Percentiles rank a stretch among this genome's conserved stretches.
phyloP scores from a whole-genome alignment of 306 rosid genomes.

The Acacia acuminata region DNA sequence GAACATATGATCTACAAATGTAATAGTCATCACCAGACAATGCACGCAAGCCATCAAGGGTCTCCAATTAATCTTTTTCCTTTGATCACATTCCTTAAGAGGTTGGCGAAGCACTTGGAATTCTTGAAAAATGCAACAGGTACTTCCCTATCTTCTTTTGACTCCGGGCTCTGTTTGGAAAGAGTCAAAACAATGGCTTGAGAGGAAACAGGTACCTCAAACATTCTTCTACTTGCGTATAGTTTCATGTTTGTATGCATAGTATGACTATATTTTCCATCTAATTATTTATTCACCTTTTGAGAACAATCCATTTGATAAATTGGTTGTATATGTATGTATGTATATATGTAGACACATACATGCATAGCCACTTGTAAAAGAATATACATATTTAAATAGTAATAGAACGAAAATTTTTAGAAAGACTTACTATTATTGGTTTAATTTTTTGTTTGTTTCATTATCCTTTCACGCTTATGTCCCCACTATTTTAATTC shows the following conservation, averaged over 20 bases:
- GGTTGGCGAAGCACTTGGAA: constrained; percentile 30
- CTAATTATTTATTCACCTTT: too few relatives aligned
- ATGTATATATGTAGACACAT: too few relatives aligned
- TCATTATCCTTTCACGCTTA: neutral
- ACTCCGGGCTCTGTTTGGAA: constrained; percentile 82
- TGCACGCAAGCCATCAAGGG: too few relatives aligned
- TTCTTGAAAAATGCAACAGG: constrained; percentile 88
- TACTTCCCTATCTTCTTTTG: constrained; percentile 85
- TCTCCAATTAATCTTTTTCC: too few relatives aligned
- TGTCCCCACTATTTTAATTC: neutral
- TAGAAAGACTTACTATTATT: neutral
- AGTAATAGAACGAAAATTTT: neutral
- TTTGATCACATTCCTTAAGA: too few relatives aligned
- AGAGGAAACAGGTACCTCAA: constrained; percentile 83
- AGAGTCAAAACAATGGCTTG: constrained; percentile 94
- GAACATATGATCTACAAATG: too few relatives aligned
- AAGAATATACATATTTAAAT: neutral
- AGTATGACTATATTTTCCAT: too few relatives aligned
- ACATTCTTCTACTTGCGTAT: constrained; percentile 24
- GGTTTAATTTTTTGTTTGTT: neutral
- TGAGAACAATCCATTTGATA: too few relatives aligned
- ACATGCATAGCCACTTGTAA: too few relatives aligned
- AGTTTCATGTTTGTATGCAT: neutral
- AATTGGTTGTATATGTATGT: too few relatives aligned
- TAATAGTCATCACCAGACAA: too few relatives aligned